Evolutionary conservation across 108 stramenopile species (phyloP).

Genomic region (Nannochloropsis gaditana): DNA sequence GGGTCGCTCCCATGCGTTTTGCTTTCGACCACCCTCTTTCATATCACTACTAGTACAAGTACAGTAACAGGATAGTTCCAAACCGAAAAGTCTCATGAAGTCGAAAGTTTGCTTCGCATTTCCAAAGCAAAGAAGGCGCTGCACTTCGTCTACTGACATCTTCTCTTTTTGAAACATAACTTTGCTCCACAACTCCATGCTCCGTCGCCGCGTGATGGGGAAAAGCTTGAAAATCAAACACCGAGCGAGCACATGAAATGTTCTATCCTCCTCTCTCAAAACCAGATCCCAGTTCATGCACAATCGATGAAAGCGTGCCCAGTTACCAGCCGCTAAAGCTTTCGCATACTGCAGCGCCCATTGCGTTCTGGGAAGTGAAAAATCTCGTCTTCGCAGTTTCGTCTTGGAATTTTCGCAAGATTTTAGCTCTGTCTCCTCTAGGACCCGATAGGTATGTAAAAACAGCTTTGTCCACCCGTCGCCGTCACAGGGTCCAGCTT

Average conservation of each 20-base stretch:
- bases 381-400: too few species aligned
- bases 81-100: background rate
- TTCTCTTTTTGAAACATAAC: background rate
- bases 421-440: too few species aligned
- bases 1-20: background rate
- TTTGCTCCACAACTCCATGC: constrained; percentile 3
- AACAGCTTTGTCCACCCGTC: background rate
- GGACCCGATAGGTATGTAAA: background rate
- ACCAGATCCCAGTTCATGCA: background rate
- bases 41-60: background rate
- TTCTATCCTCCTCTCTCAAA: background rate
- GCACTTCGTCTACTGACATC: constrained; percentile 10
- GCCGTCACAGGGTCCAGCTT: background rate
- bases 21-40: background rate
- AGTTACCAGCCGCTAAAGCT: background rate
- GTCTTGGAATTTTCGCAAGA: too few species aligned
- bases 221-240: constrained; percentile 4
- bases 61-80: background rate
- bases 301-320: background rate
- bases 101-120: background rate
- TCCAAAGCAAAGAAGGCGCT: background rate
- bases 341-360: background rate
- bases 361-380: background rate
- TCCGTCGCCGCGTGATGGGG: background rate
- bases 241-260: background rate